Evolutionary conservation across 2,329 filamentous ascomycete species (phyloP).

Genomic region (Pochonia chlamydosporia): DNA sequence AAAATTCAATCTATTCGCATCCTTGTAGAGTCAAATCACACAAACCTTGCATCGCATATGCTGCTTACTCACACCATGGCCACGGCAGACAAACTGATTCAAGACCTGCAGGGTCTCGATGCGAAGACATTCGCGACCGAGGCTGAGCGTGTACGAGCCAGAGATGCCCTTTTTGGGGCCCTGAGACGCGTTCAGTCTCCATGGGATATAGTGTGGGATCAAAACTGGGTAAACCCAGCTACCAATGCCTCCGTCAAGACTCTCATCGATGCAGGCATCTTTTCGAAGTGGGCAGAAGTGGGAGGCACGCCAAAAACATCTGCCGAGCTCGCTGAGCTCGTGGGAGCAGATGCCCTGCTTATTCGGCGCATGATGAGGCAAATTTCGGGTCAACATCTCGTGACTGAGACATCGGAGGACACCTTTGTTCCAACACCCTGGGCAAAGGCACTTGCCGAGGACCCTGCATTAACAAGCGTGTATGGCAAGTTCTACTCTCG

Average conservation of each 20-base stretch:
- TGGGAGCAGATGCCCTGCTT: slow-evolving; percentile 24
- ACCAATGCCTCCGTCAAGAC: slow-evolving; percentile 30
- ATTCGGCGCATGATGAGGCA: slow-evolving; percentile 30
- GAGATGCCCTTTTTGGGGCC: slow-evolving; percentile 25
- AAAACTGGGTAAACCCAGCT: slow-evolving; percentile 26
- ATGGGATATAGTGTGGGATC: slow-evolving; percentile 33
- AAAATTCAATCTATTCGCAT: no score
- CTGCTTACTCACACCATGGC: slow-evolving; percentile 12
- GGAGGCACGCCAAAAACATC: slow-evolving; percentile 23
- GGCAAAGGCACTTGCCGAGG: slow-evolving; percentile 21
- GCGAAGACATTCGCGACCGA: slow-evolving; percentile 24
- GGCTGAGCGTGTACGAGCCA: slow-evolving; percentile 24
- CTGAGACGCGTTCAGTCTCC: slow-evolving; percentile 27
- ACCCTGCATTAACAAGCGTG: slow-evolving; percentile 21
- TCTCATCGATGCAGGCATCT: slow-evolving; percentile 31
- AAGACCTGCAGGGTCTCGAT: slow-evolving; percentile 18
- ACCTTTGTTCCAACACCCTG: slow-evolving; percentile 28
- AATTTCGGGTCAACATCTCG: slow-evolving; percentile 27
- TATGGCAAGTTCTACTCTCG: slow-evolving; percentile 28
- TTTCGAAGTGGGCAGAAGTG: slow-evolving; percentile 26
- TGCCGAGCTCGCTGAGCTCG: slow-evolving; percentile 25
- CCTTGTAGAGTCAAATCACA: no score
- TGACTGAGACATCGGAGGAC: slow-evolving; percentile 27
- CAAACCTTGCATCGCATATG: background rate
- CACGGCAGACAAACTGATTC: slow-evolving; percentile 19